phyloP scores from a whole-genome alignment of 2,329 filamentous ascomycete genomes.

The Penicillium sp. region DNA sequence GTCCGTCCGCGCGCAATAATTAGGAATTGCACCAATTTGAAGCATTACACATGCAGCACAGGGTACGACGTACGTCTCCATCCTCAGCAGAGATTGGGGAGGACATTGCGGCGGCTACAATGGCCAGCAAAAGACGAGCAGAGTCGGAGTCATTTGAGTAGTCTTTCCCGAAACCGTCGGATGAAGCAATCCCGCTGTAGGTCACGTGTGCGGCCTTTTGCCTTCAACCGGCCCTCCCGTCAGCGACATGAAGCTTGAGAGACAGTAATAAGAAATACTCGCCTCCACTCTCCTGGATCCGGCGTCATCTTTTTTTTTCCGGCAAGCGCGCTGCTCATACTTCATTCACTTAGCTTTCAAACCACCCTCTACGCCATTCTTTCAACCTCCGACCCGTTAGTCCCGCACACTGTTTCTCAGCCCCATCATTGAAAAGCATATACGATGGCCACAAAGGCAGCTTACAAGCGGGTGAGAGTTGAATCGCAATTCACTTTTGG shows the following conservation, averaged over 20 bases:
- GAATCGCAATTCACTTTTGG: neutral
- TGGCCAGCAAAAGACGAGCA: conserved; percentile 29
- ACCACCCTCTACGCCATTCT: conserved; percentile 1
- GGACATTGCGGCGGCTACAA: conserved; percentile 49
- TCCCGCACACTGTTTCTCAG: neutral
- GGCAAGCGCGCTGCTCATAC: neutral
- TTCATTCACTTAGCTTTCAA: neutral
- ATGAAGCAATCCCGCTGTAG: conserved; percentile 21
- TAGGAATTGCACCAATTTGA: conserved; percentile 10
- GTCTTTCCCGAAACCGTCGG: conserved; percentile 24
- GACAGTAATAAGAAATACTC: neutral
- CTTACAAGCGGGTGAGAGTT: conserved; percentile 69
- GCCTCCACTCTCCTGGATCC: neutral
- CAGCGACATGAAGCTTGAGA: conserved; percentile 2
- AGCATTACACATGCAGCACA: neutral
- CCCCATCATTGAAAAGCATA: neutral
- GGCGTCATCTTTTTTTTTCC: neutral
- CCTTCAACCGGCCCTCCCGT: conserved; percentile 12
- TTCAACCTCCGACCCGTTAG: neutral
- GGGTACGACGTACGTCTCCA: conserved; percentile 40
- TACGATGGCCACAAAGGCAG: conserved; percentile 72
- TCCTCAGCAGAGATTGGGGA: conserved; percentile 48
- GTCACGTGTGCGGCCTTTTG: conserved; percentile 29
- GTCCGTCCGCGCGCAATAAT: neutral
- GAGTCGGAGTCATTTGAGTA: conserved; percentile 19